Evolutionary conservation across 306 rosid genomes (phyloP).

Genomic region (Gastrolobium villosum): DNA sequence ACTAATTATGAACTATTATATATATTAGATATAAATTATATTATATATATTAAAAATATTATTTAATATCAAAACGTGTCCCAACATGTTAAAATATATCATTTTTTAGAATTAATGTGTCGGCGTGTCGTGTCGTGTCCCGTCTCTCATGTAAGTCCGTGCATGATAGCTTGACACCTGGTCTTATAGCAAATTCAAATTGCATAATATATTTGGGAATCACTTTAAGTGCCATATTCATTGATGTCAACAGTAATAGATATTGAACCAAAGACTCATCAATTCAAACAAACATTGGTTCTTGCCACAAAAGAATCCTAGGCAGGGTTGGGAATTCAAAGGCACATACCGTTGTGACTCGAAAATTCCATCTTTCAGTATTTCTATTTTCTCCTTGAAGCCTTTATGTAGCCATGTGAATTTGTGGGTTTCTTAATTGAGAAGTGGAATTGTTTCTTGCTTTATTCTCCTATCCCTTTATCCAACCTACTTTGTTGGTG

Average conservation of each 20-base stretch:
- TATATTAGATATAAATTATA: no score
- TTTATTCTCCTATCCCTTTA: constrained; percentile 59
- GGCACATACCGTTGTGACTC: constrained; percentile 50
- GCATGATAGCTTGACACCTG: no score
- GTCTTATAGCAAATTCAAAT: not conserved
- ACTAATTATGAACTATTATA: no score
- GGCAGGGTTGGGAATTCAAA: constrained; percentile 48
- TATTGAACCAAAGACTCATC: constrained; percentile 52
- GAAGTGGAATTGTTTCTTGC: constrained; percentile 53
- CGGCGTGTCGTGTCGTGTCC: no score
- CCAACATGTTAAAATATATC: no score
- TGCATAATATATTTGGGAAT: constrained; percentile 44
- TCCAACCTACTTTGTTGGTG: constrained; percentile 64
- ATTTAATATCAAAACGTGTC: no score
- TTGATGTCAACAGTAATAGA: not conserved
- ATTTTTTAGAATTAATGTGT: no score
- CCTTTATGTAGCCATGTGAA: constrained; percentile 39
- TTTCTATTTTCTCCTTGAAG: constrained; percentile 42
- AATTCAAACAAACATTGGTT: constrained; percentile 46
- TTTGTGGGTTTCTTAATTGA: constrained; percentile 58
- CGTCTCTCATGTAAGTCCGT: no score
- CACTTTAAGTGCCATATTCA: not conserved
- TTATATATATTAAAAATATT: no score
- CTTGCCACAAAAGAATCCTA: constrained; percentile 48
- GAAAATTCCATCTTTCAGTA: constrained; percentile 54